These are phyloP conservation scores for Tripidium arundinaceum DNA, from an alignment of 202 grass and related monocot genomes.

Conservation along the genomic window DNA sequence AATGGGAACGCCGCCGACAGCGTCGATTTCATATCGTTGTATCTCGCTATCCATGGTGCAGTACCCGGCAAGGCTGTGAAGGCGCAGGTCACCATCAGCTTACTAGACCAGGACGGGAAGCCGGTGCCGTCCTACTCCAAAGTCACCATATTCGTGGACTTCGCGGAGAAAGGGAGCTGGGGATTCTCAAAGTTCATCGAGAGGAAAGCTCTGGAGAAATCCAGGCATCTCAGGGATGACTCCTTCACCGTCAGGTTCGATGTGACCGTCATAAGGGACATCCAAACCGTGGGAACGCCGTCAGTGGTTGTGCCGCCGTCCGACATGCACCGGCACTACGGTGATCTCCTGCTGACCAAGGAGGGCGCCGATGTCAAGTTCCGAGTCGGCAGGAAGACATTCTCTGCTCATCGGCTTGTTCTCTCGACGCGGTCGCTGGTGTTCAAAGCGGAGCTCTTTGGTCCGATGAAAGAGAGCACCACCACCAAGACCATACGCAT, in stretches of 20 bases:
- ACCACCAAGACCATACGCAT: not conserved
- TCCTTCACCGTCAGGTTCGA: not conserved
- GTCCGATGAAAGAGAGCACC: not conserved
- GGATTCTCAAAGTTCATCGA: not conserved
- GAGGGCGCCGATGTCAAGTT: constrained; percentile 20
- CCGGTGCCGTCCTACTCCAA: not conserved
- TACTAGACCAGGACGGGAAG: not conserved
- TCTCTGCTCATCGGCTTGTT: constrained; percentile 21
- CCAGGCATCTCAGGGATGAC: not conserved
- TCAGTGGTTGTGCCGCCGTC: not conserved
- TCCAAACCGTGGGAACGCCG: not conserved
- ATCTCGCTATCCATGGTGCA: not conserved
- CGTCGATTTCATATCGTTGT: not conserved
- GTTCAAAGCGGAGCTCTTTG: constrained; percentile 12
- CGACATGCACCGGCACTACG: not conserved
- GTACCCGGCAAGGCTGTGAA: not conserved
- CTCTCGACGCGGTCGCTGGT: constrained; percentile 15
- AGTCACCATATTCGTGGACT: not conserved
- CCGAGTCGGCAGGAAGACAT: constrained; percentile 13
- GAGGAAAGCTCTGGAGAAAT: not conserved
- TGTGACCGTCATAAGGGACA: not conserved
- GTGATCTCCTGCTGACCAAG: not conserved
- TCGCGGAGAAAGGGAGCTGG: not conserved
- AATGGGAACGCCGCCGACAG: not conserved
- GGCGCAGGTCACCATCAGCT: not conserved